Evolutionary conservation across 2,329 filamentous ascomycete species (phyloP).

Genomic region (Emmonsiellopsis sp.): DNA sequence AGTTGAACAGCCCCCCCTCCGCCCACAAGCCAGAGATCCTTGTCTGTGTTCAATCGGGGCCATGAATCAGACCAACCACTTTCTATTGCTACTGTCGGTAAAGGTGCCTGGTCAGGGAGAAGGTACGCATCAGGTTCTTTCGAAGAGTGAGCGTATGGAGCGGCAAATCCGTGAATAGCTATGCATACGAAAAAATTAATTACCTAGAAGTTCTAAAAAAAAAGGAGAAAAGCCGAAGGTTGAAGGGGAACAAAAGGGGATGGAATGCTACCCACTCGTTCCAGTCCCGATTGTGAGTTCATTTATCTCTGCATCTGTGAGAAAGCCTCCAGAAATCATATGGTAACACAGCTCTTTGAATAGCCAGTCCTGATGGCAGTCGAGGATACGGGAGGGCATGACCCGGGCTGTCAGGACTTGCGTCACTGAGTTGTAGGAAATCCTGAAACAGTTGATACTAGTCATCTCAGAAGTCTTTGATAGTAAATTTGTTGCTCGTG

Average conservation of each 20-base stretch:
- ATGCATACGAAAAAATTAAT: not conserved
- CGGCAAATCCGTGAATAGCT: slow-evolving; percentile 1
- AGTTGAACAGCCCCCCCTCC: slow-evolving; percentile 3
- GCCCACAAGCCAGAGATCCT: slow-evolving; percentile 6
- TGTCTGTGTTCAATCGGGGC: slow-evolving; percentile 3
- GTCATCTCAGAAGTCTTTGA: no score
- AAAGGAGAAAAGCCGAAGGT: not conserved
- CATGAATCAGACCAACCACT: slow-evolving; percentile 6
- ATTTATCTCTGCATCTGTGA: not conserved
- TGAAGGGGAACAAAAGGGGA: not conserved
- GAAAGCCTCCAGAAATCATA: not conserved
- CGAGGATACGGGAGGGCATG: not conserved
- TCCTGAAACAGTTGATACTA: no score
- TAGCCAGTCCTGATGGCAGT: no score
- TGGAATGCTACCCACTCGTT: not conserved
- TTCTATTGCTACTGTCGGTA: slow-evolving; percentile 8
- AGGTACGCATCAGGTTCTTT: slow-evolving; percentile 9
- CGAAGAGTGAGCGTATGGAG: not conserved
- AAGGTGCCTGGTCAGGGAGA: not conserved
- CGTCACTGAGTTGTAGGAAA: no score
- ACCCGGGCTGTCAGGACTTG: no score
- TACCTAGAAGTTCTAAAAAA: not conserved
- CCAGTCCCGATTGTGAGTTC: not conserved
- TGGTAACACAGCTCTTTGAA: not conserved
- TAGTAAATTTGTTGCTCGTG: no score